Evolutionary conservation across 1,139 yeast species (phyloP).

Genomic region (Magnusiomyces tetraspermus): DNA sequence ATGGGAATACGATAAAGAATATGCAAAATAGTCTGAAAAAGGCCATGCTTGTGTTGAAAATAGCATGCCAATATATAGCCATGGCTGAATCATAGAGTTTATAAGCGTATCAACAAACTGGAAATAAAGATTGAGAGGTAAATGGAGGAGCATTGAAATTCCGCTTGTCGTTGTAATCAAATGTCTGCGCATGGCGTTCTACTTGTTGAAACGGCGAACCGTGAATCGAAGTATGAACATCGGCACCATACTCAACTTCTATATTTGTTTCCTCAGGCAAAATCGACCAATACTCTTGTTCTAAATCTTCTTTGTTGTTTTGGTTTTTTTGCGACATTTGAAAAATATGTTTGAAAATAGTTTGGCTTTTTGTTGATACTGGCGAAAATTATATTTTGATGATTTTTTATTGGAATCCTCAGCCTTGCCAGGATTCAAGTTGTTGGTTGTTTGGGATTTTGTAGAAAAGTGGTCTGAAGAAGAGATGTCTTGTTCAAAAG

Average conservation of each 20-base stretch:
- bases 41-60: constrained; percentile 63
- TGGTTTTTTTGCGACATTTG: not conserved
- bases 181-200: constrained; percentile 24
- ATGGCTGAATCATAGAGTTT: constrained; percentile 35
- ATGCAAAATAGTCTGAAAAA: constrained; percentile 62
- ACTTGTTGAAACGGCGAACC: constrained; percentile 44
- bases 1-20: constrained; percentile 52
- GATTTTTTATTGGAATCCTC: constrained; percentile 42
- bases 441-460: too few relatives aligned
- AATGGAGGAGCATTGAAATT: constrained; percentile 56
- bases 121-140: constrained; percentile 43
- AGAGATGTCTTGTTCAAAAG: not conserved
- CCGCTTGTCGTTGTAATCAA: constrained; percentile 45
- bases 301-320: constrained; percentile 24
- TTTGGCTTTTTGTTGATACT: constrained; percentile 52
- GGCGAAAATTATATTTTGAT: constrained; percentile 47
- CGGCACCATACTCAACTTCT: constrained; percentile 43
- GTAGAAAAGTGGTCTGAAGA: not conserved
- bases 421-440: not conserved
- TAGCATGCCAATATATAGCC: constrained; percentile 51
- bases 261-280: constrained; percentile 33
- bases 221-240: constrained; percentile 37
- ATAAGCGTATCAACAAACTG: constrained; percentile 37
- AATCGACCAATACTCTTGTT: constrained; percentile 32
- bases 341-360: constrained; percentile 39